Evolutionary conservation across 176 grass and related monocot species (phyloP).

Genomic region (Avena insularis): DNA sequence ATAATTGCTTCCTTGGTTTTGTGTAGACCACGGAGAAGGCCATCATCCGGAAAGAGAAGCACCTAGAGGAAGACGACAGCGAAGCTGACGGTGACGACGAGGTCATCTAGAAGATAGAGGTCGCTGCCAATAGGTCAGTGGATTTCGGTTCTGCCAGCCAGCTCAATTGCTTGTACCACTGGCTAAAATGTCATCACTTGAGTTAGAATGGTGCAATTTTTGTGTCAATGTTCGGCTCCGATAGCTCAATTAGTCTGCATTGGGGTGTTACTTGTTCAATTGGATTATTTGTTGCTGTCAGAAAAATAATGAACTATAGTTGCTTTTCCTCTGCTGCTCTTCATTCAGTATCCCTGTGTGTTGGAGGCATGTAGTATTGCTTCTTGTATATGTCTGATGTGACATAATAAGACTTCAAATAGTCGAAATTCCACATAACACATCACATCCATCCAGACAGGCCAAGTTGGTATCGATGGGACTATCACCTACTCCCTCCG

Average conservation of each 20-base stretch:
- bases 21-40: constrained; percentile 88
- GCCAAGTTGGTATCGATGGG: neutral
- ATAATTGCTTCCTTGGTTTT: neutral
- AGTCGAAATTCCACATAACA: neutral
- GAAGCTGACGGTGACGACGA: constrained; percentile 68
- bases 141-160: neutral
- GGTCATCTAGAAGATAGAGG: constrained; percentile 96
- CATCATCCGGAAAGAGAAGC: constrained; percentile 89
- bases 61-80: constrained; percentile 69
- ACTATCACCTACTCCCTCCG: neutral
- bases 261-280: neutral
- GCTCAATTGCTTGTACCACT: too few species aligned
- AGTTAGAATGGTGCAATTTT: neutral
- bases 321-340: neutral
- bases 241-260: constrained; percentile 14
- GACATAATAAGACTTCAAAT: neutral
- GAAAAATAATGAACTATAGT: neutral
- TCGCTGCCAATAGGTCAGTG: constrained; percentile 76
- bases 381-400: constrained; percentile 22
- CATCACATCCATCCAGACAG: constrained; percentile 3
- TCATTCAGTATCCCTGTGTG: neutral
- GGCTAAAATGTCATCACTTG: neutral
- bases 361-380: neutral
- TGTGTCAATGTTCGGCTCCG: neutral
- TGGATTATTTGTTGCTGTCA: neutral